phyloP scores from a whole-genome alignment of 1,284 basidiomycete species.

The Inonotus obliquus region DNA sequence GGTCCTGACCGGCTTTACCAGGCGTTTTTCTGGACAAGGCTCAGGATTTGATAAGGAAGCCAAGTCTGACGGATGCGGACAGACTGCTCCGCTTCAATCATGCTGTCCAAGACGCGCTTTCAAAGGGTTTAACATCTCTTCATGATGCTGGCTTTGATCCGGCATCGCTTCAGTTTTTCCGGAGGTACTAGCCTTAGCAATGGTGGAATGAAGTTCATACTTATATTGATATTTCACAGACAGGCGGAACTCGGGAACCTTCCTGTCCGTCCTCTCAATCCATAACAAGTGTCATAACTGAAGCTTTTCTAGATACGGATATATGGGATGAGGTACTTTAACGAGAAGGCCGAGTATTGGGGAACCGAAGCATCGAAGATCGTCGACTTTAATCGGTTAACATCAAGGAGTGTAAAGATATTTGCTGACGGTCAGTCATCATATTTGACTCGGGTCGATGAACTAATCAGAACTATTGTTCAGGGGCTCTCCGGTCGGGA shows the following conservation, averaged over 20 bases:
- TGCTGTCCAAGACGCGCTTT: constrained; percentile 63
- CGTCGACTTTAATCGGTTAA: constrained; percentile 57
- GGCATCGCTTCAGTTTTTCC: constrained; percentile 69
- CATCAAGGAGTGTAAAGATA: constrained; percentile 81
- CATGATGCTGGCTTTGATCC: constrained; percentile 80
- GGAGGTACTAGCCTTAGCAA: constrained; percentile 40
- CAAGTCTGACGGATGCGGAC: constrained; percentile 59
- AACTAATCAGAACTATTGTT: constrained; percentile 13
- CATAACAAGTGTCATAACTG: background rate
- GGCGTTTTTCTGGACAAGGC: constrained; percentile 72
- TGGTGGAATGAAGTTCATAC: constrained; percentile 9
- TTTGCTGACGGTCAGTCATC: constrained; percentile 70
- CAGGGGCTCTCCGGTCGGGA: constrained; percentile 84
- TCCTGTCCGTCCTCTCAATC: constrained; percentile 43
- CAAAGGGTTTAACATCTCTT: constrained; percentile 71
- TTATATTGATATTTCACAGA: constrained; percentile 32
- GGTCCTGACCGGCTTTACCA: constrained; percentile 2
- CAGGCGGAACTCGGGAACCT: constrained; percentile 54
- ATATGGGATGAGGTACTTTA: constrained; percentile 69
- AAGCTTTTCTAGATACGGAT: constrained; percentile 50
- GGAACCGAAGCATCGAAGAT: constrained; percentile 61
- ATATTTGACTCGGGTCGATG: background rate
- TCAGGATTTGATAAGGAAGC: constrained; percentile 59
- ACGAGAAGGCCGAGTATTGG: constrained; percentile 73
- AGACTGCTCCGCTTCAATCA: constrained; percentile 59